Evolutionary conservation across 805 yeast species (phyloP).

Genomic region (Ogataea pini): DNA sequence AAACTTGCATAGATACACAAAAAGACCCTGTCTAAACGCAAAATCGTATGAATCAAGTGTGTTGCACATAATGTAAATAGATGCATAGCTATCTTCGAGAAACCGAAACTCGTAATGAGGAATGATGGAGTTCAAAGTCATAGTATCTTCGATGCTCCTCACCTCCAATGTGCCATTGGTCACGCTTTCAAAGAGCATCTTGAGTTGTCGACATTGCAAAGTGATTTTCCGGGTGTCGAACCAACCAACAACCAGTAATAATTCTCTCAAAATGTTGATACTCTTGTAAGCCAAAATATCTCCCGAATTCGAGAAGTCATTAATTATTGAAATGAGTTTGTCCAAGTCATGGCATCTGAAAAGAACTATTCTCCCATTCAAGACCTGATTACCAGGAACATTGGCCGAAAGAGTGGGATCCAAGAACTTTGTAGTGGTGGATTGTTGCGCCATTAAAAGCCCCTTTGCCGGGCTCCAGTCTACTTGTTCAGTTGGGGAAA

Average conservation of each 20-base stretch:
- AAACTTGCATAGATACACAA: slow-evolving; percentile 23
- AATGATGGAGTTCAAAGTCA: slow-evolving; percentile 15
- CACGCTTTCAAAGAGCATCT: slow-evolving; percentile 13
- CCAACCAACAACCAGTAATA: slow-evolving; percentile 31
- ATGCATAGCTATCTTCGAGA: slow-evolving; percentile 26
- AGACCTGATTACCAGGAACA: slow-evolving; percentile 1
- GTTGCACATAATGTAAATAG: slow-evolving; percentile 20
- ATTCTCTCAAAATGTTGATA: slow-evolving; percentile 5
- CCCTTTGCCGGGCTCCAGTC: neutral
- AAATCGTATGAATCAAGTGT: slow-evolving; percentile 1
- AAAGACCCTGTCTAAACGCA: slow-evolving; percentile 20
- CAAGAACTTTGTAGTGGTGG: neutral
- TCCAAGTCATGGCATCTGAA: slow-evolving; percentile 14
- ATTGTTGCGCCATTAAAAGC: neutral
- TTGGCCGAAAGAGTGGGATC: neutral
- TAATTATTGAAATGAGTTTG: slow-evolving; percentile 13
- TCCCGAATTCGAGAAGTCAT: slow-evolving; percentile 13
- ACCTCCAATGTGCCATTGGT: slow-evolving; percentile 10
- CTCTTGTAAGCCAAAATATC: slow-evolving; percentile 21
- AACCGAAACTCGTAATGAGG: slow-evolving; percentile 25
- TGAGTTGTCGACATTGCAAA: slow-evolving; percentile 19
- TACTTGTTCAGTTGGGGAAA: slow-evolving; percentile 2
- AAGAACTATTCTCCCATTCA: slow-evolving; percentile 19
- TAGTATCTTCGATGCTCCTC: slow-evolving; percentile 8
- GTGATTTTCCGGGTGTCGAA: slow-evolving; percentile 30